Percentiles rank a stretch among this genome's conserved stretches.
Evolutionary conservation across 2,329 filamentous ascomycete genomes (phyloP).

Genomic region (Clarireedia paspali): DNA sequence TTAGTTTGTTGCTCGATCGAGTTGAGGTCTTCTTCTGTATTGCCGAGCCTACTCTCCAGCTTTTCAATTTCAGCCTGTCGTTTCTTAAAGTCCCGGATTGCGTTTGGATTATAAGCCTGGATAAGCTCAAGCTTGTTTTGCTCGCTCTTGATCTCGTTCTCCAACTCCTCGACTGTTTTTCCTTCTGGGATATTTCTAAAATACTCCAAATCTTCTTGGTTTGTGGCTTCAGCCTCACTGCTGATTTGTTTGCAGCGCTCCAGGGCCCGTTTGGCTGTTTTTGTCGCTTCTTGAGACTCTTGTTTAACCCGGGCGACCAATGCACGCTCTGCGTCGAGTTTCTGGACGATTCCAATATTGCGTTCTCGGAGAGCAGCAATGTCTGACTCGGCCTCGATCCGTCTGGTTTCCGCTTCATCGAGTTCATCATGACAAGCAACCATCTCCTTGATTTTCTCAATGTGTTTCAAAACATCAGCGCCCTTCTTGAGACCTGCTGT

Average conservation of each 20-base stretch:
- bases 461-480: constrained; percentile 42
- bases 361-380: constrained; percentile 58
- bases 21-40: constrained; percentile 46
- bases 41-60: constrained; percentile 50
- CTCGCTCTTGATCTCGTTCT: constrained; percentile 67
- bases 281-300: constrained; percentile 32
- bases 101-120: constrained; percentile 66
- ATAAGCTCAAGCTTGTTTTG: constrained; percentile 71
- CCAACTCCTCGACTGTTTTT: constrained; percentile 55
- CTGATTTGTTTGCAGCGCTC: constrained; percentile 30
- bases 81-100: constrained; percentile 70
- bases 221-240: constrained; percentile 32
- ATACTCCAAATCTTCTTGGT: constrained; percentile 31
- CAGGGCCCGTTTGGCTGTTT: constrained; percentile 33
- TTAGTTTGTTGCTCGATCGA: constrained; percentile 51
- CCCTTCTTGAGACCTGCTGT: constrained; percentile 48
- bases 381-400: constrained; percentile 80
- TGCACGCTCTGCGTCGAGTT: constrained; percentile 40
- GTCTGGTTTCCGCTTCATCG: constrained; percentile 60
- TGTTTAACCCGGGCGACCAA: constrained; percentile 34
- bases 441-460: constrained; percentile 55
- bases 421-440: constrained; percentile 54
- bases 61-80: constrained; percentile 63
- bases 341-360: constrained; percentile 50
- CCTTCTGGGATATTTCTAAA: constrained; percentile 38